Conservation (phyloP, 192 early-diverging fungal genomes). For the Rhizoclosmatium globosum region DNA sequence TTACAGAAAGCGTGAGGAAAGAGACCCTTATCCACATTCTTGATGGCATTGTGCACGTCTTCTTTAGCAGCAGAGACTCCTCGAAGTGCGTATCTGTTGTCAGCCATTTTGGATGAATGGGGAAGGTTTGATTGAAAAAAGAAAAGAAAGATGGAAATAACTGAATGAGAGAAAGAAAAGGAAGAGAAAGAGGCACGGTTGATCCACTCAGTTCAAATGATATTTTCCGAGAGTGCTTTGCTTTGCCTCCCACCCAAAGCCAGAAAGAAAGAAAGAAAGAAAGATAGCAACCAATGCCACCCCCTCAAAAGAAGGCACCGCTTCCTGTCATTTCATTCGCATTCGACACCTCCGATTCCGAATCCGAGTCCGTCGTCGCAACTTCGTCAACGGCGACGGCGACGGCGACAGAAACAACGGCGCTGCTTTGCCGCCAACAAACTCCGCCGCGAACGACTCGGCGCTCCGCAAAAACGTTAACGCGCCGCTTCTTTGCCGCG, state of each 20-base stretch:
- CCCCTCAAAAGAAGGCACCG: background rate
- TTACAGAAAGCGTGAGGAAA: background rate
- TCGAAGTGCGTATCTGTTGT: background rate
- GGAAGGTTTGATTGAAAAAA: no score
- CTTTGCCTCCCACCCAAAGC: no score
- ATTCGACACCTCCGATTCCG: background rate
- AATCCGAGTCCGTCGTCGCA: background rate
- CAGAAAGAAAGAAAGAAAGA: no score
- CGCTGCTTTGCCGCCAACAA: background rate
- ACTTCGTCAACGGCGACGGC: background rate
- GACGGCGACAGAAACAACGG: background rate
- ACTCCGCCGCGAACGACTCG: background rate
- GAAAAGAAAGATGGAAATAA: no score
- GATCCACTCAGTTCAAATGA: no score
- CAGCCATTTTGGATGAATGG: background rate
- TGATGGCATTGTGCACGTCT: background rate
- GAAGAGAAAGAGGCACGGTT: no score
- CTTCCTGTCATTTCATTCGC: background rate
- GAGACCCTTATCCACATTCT: slow-evolving; percentile 7
- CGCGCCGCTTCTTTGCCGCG: background rate
- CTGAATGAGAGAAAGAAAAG: no score
- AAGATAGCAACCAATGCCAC: no score
- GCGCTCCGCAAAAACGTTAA: background rate
- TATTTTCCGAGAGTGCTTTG: no score
- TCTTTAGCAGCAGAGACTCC: background rate